Evolutionary conservation across 176 grass and related monocot species (phyloP).

Genomic region (Elymus sibiricus): DNA sequence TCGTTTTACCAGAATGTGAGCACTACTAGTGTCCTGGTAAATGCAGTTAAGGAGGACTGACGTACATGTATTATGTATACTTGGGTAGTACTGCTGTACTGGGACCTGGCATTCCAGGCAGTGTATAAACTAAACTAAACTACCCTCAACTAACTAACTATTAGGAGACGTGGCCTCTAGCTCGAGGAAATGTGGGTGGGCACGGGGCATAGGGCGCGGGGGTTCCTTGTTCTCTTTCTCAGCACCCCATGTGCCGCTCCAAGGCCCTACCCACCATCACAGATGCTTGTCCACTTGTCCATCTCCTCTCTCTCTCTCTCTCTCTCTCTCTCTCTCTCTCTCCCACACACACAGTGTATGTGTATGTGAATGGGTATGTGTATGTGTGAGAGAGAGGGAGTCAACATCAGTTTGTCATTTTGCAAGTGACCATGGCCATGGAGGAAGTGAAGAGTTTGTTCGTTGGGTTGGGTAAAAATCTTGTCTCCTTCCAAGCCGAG

Average conservation of each 20-base stretch:
- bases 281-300: constrained; percentile 1
- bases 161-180: neutral
- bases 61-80: neutral
- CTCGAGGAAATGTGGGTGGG: neutral
- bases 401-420: constrained; percentile 29
- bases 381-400: too few relatives aligned
- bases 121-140: neutral
- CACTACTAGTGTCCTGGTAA: constrained; percentile 4
- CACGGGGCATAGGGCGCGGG: neutral
- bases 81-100: neutral
- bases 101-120: neutral
- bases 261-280: neutral
- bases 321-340: neutral
- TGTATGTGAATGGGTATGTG: too few relatives aligned
- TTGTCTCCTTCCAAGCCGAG: neutral
- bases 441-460: neutral
- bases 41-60: constrained; percentile 20
- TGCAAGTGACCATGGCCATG: neutral
- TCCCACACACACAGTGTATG: too few relatives aligned
- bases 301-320: neutral
- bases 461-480: constrained; percentile 16
- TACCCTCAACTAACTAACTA: neutral
- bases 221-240: constrained; percentile 30
- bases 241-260: constrained; percentile 45
- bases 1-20: constrained; percentile 10